Evolutionary conservation across 805 yeast species (phyloP).

Genomic region (Saturnispora saitoi): DNA sequence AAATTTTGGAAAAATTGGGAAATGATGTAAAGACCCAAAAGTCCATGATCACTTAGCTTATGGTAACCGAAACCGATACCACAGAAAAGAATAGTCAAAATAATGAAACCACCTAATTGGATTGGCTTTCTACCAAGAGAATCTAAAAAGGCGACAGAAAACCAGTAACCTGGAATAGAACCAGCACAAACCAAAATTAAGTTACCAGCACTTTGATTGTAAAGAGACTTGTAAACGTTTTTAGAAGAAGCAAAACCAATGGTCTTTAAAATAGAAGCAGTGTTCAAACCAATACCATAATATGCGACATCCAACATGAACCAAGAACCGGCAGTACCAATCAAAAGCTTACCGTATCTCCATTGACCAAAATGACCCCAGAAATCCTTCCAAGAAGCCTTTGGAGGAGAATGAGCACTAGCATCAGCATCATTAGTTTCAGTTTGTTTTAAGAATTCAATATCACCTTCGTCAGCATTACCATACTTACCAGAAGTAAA

Average conservation of each 20-base stretch:
- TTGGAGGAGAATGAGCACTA: constrained; percentile 48
- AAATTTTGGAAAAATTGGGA: constrained; percentile 85
- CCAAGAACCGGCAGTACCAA: constrained; percentile 93
- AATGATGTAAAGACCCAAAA: constrained; percentile 68
- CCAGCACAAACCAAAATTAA: constrained; percentile 91
- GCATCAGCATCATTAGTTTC: constrained; percentile 32
- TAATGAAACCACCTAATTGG: constrained; percentile 66
- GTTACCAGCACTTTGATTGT: constrained; percentile 84
- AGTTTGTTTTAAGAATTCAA: constrained; percentile 37
- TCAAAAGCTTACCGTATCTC: constrained; percentile 74
- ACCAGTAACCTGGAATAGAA: constrained; percentile 91
- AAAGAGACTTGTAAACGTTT: constrained; percentile 62
- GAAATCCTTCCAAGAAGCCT: constrained; percentile 76
- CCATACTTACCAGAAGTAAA: constrained; percentile 44
- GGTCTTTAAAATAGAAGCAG: constrained; percentile 68
- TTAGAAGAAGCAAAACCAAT: constrained; percentile 73
- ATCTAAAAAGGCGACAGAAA: constrained; percentile 71
- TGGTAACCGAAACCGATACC: constrained; percentile 78
- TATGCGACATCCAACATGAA: constrained; percentile 83
- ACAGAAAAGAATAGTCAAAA: constrained; percentile 68
- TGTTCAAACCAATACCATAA: constrained; percentile 81
- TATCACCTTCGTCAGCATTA: constrained; percentile 37
- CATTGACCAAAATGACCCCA: constrained; percentile 67
- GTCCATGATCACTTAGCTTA: constrained; percentile 55
- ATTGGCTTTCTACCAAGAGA: constrained; percentile 76